A percentile compares a stretch with the other conserved stretches of the same genome.
These are phyloP conservation scores for Suillus lakei DNA, from an alignment of 768 basidiomycete species.

Conservation along the genomic window DNA sequence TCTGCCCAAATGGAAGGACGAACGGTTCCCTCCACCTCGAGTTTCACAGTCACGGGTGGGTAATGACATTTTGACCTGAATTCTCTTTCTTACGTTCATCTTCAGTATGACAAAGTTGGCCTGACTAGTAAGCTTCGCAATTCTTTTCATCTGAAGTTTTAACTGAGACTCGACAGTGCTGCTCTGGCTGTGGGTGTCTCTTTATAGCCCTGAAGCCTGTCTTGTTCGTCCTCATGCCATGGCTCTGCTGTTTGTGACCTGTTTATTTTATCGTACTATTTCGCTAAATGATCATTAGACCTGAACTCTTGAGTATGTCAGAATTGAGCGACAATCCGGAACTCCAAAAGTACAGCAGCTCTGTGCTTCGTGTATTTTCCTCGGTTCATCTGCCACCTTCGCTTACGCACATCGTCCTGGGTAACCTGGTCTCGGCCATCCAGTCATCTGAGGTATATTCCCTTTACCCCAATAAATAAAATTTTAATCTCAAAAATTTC, in stretches of 20 bases:
- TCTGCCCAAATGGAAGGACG: conserved; percentile 71
- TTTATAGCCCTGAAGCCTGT: conserved; percentile 75
- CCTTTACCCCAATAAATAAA: conserved; percentile 9
- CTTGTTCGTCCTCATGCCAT: conserved; percentile 79
- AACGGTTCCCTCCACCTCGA: conserved; percentile 84
- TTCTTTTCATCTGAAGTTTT: conserved; percentile 14
- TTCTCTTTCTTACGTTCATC: conserved; percentile 19
- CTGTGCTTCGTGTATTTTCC: conserved; percentile 81
- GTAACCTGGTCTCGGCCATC: conserved; percentile 70
- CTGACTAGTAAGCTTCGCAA: conserved; percentile 65
- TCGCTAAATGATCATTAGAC: conserved; percentile 48
- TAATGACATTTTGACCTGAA: conserved; percentile 4
- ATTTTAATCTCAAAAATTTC: conserved; percentile 14
- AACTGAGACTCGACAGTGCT: conserved; percentile 53
- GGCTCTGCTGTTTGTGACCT: conserved; percentile 68
- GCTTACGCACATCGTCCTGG: conserved; percentile 63
- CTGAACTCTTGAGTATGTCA: conserved; percentile 88
- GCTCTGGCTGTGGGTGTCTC: conserved; percentile 79
- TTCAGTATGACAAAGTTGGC: conserved; percentile 86
- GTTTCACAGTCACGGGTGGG: conserved; percentile 79
- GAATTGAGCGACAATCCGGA: conserved; percentile 88
- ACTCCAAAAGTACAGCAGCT: conserved; percentile 79
- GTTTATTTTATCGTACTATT: not conserved
- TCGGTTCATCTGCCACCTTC: conserved; percentile 75
- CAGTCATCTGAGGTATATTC: conserved; percentile 73